Base-by-base conservation (phyloP, 2,329 filamentous ascomycete genomes). In the Penicillium sp. region DNA sequence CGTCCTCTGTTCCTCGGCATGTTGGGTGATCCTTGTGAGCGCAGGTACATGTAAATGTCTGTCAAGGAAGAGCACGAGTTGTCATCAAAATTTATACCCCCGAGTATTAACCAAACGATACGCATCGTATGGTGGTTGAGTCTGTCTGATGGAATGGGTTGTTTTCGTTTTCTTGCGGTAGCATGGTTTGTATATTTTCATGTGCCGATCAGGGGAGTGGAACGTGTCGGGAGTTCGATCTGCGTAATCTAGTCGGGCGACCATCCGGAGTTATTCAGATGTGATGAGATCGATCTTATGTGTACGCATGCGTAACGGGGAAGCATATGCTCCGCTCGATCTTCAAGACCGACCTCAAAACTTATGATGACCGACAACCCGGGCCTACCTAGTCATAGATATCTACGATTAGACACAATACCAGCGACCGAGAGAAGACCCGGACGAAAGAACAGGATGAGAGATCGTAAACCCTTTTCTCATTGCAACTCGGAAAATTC, bases 401-500 rank as follows among this genome's bases (percentile, higher is more conserved):
- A 28, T 10, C 24, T 37, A 53, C 19, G 17, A 38, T 22, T n/a
- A 37, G 13, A 24, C 44, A 28, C 13, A 35, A 33, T 33, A 7
- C 13, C 24, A 37, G 30, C 33, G 15, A 49, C 26, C 9, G 24
- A 50, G n/a, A 15, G 8, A 24, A 35, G 19, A 51, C 15, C 15
- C 12, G 22, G 17, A n/a, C 26, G 17, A 45, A 50, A 9, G 1
- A 42, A 12, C 24, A 49, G 24, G 45, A 50, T 51, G 53, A 63
- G 47, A 63, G 53, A 67, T 70, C 67, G 62, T 70, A 67, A 70
- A 64, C 67, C 62, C 62, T 70, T 68, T 68, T 65, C 65, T 70
- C 66, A 67, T 69, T 69, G 65, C 58, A 65, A 68, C 63, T 65
- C 61, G 58, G 60, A 64, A 62, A 61, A 56, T 62, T 70, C 68